Conservation (phyloP, 2,329 filamentous ascomycete species). For the Macrophomina tecta region DNA sequence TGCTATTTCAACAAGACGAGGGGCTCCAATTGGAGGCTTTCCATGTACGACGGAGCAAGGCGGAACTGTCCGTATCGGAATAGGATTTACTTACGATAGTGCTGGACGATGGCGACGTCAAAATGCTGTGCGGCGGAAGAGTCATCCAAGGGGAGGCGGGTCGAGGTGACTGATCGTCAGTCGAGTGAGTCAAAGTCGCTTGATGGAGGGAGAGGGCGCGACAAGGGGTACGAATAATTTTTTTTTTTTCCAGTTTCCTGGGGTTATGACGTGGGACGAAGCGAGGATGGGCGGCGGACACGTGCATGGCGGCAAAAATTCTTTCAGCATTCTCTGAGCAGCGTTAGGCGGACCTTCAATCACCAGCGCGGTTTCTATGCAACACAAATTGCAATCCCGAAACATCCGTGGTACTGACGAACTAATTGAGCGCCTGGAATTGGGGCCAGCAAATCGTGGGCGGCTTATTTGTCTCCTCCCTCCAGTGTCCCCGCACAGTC, state of each 20-base stretch:
- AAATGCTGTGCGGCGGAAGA: neutral
- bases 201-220: neutral
- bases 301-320: constrained; percentile 13
- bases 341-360: neutral
- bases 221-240: constrained; percentile 16
- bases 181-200: neutral
- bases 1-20: too few relatives aligned
- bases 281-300: constrained; percentile 2
- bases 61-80: too few relatives aligned
- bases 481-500: constrained; percentile 10
- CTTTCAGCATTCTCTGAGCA: constrained; percentile 14
- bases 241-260: constrained; percentile 14
- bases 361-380: neutral
- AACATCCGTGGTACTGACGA: constrained; percentile 1
- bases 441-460: constrained; percentile 22
- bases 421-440: neutral
- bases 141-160: constrained; percentile 10
- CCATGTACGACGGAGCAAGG: neutral
- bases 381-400: constrained; percentile 5
- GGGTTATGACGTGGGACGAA: constrained; percentile 18
- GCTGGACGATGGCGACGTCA: too few relatives aligned
- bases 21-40: neutral
- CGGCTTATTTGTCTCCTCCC: constrained; percentile 26
- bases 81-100: too few relatives aligned
- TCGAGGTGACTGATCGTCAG: neutral